These are phyloP conservation scores for Coemansia sp. DNA, from an alignment of 192 early-diverging fungal species.

Conservation along the genomic window DNA sequence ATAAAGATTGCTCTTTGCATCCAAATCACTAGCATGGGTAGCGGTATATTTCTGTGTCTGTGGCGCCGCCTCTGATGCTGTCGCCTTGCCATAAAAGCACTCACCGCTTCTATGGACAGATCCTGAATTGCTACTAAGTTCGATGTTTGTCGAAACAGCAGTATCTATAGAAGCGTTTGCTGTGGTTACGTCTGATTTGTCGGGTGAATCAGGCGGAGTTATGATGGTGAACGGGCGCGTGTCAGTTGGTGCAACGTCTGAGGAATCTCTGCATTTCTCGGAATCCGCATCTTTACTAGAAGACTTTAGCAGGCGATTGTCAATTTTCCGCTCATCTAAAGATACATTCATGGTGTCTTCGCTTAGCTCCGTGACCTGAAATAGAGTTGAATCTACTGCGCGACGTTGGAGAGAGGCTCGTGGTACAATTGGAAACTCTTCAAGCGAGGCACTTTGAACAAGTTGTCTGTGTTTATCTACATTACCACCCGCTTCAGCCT, in stretches of 20 bases:
- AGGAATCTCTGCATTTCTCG: background rate
- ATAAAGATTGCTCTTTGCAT: background rate
- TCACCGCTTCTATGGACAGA: background rate
- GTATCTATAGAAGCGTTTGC: slow-evolving; percentile 15
- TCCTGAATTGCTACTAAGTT: background rate
- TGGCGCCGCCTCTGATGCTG: background rate
- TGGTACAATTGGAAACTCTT: slow-evolving; percentile 14
- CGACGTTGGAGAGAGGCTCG: background rate
- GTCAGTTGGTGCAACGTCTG: background rate
- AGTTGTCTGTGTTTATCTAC: background rate
- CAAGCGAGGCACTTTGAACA: slow-evolving; percentile 4
- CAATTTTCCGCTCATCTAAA: background rate
- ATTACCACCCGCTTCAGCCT: background rate
- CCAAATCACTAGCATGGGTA: background rate
- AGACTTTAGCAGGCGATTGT: background rate
- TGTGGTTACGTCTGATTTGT: slow-evolving; percentile 9
- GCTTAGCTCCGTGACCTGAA: slow-evolving; percentile 13
- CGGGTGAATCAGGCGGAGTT: slow-evolving; percentile 37
- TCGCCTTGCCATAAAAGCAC: background rate
- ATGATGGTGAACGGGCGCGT: slow-evolving; percentile 2
- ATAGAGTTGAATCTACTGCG: slow-evolving; percentile 20
- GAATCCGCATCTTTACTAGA: background rate
- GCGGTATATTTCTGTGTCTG: background rate
- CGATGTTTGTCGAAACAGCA: slow-evolving; percentile 2
- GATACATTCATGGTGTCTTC: background rate